These are phyloP conservation scores for Tetrahymena elliotti DNA, from an alignment of 73 alveolate genomes.

Conservation along the genomic window DNA sequence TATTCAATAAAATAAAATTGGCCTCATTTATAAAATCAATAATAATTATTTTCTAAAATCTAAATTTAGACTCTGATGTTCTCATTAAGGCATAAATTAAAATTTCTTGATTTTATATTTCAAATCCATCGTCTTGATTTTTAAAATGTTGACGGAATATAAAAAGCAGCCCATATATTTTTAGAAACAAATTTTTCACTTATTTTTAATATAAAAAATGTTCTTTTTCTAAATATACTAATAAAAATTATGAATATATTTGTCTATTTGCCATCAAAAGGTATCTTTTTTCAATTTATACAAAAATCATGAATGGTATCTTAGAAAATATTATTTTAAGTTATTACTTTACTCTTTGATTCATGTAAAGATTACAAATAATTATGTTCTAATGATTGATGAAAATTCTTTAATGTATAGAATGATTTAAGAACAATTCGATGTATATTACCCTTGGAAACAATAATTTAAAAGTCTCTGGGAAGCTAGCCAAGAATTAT, in stretches of 20 bases:
- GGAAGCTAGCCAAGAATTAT: background rate
- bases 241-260: too few relatives aligned
- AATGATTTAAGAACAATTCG: background rate
- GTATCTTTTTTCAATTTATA: background rate
- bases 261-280: too few relatives aligned
- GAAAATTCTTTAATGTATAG: background rate
- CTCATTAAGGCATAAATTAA: background rate
- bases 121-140: background rate
- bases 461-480: too few relatives aligned
- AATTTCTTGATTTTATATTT: background rate
- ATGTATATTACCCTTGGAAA: background rate
- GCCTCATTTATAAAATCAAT: background rate
- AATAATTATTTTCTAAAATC: too few relatives aligned
- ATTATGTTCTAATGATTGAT: background rate
- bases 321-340: too few relatives aligned
- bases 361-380: background rate
- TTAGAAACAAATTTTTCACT: background rate
- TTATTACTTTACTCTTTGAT: too few relatives aligned
- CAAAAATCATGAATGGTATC: background rate
- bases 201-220: too few relatives aligned
- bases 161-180: too few relatives aligned
- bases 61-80: background rate
- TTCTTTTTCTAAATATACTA: too few relatives aligned
- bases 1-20: too few relatives aligned
- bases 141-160: background rate